Conservation (phyloP, 2,329 filamentous ascomycete species). For the Fusarium cyanostomum region DNA sequence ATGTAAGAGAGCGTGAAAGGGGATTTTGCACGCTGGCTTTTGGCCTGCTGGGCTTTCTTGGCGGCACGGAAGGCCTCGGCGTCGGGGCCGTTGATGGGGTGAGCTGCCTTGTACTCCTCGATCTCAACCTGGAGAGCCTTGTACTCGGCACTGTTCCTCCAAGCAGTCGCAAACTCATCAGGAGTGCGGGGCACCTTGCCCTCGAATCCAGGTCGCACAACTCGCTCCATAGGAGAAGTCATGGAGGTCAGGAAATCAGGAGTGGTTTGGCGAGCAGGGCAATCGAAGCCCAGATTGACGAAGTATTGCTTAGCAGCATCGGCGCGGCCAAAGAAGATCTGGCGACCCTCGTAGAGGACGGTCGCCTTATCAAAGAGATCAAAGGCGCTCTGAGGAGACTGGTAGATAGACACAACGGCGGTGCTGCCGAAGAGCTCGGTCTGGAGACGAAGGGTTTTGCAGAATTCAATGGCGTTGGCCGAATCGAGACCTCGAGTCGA, state of each 20-base stretch:
- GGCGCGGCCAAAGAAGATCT: constrained; percentile 71
- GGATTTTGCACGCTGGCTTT: constrained; percentile 70
- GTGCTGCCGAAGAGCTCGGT: constrained; percentile 74
- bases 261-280: constrained; percentile 72
- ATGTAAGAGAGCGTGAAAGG: constrained; percentile 83
- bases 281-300: constrained; percentile 72
- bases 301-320: constrained; percentile 72
- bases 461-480: constrained; percentile 80
- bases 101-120: constrained; percentile 62
- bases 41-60: constrained; percentile 64
- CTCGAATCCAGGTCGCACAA: constrained; percentile 65
- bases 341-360: constrained; percentile 68
- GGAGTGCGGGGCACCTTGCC: constrained; percentile 66
- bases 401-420: constrained; percentile 78
- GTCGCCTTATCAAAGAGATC: constrained; percentile 69
- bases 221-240: constrained; percentile 66
- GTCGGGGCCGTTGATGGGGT: constrained; percentile 65
- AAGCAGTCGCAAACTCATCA: constrained; percentile 68
- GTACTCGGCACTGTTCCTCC: constrained; percentile 65
- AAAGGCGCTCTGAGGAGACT: constrained; percentile 72
- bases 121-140: constrained; percentile 63
- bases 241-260: constrained; percentile 79
- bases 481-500: constrained; percentile 78
- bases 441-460: constrained; percentile 73
- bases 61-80: constrained; percentile 66